These are phyloP conservation scores for Penicillium verhagenii DNA, from an alignment of 495 filamentous ascomycete species.

Conservation along the genomic window DNA sequence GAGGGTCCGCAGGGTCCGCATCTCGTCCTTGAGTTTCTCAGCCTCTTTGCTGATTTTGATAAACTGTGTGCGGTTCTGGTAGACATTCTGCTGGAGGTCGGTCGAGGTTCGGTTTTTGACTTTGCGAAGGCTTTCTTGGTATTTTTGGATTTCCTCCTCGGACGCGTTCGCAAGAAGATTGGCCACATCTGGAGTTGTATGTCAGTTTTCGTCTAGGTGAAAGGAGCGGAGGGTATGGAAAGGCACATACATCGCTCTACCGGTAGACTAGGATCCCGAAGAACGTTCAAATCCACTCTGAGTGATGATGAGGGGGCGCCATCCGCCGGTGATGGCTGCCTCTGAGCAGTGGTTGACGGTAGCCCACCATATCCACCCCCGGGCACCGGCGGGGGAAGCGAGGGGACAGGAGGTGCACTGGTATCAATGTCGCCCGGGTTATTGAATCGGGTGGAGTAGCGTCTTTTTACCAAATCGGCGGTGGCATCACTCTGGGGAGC, in stretches of 20 bases:
- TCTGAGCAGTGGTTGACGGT: constrained; percentile 35
- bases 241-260: constrained; percentile 55
- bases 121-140: constrained; percentile 70
- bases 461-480: constrained; percentile 87
- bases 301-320: constrained; percentile 39
- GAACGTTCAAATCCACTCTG: constrained; percentile 64
- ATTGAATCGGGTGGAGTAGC: constrained; percentile 91
- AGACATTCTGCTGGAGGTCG: constrained; percentile 94
- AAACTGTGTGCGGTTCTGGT: constrained; percentile 96
- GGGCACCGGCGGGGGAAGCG: constrained; percentile 48
- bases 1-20: constrained; percentile 81
- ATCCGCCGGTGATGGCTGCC: constrained; percentile 42
- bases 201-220: constrained; percentile 1
- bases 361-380: constrained; percentile 47
- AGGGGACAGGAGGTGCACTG: constrained; percentile 65
- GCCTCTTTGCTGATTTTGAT: constrained; percentile 99
- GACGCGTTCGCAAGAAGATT: constrained; percentile 82
- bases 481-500: constrained; percentile 54
- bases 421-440: constrained; percentile 68
- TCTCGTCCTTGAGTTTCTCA: constrained; percentile 94
- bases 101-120: constrained; percentile 79
- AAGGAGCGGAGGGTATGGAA: background rate
- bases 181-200: constrained; percentile 64
- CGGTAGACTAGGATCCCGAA: constrained; percentile 77
- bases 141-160: constrained; percentile 90